Evolutionary conservation across 2,329 filamentous ascomycete genomes (phyloP).

Genomic region (Cordyceps fumosorosea): DNA sequence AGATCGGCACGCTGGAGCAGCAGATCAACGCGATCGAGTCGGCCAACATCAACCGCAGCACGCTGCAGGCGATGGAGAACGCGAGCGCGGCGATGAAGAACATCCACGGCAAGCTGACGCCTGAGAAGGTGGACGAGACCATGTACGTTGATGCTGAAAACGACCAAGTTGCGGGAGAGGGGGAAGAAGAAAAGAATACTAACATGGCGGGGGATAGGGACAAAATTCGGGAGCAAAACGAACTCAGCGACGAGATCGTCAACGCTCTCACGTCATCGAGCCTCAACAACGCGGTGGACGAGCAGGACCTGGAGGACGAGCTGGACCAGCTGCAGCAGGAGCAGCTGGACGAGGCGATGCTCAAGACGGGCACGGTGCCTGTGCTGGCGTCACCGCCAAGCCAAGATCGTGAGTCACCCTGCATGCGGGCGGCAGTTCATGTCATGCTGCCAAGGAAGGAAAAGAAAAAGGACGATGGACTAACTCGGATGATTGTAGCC

Average conservation of each 20-base stretch:
- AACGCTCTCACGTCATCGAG: constrained; percentile 70
- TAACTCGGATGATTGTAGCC: constrained; percentile 2
- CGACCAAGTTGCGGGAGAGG: neutral
- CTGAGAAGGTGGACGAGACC: constrained; percentile 89
- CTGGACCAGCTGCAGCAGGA: constrained; percentile 85
- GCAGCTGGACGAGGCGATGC: constrained; percentile 86
- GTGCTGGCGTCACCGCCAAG: constrained; percentile 72
- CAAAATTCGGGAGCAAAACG: constrained; percentile 82
- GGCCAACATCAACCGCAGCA: constrained; percentile 98
- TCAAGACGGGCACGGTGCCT: constrained; percentile 79
- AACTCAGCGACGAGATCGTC: constrained; percentile 87
- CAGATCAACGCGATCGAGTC: constrained; percentile 97
- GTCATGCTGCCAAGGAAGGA: neutral
- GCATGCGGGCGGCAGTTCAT: neutral
- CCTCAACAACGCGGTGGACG: constrained; percentile 67
- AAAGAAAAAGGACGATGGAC: neutral
- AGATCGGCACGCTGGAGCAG: constrained; percentile 88
- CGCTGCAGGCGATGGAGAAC: constrained; percentile 86
- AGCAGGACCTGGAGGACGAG: constrained; percentile 79
- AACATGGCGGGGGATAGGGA: constrained; percentile 54
- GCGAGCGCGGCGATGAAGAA: constrained; percentile 85
- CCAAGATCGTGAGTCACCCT: constrained; percentile 62
- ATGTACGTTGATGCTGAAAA: constrained; percentile 62
- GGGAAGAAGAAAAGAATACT: constrained; percentile 18
- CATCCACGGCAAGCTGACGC: constrained; percentile 84